Percentiles rank a stretch among this genome's conserved stretches.
These are phyloP conservation scores for Earliella scabrosa DNA, from an alignment of 1,284 basidiomycete genomes.

Conservation along the genomic window DNA sequence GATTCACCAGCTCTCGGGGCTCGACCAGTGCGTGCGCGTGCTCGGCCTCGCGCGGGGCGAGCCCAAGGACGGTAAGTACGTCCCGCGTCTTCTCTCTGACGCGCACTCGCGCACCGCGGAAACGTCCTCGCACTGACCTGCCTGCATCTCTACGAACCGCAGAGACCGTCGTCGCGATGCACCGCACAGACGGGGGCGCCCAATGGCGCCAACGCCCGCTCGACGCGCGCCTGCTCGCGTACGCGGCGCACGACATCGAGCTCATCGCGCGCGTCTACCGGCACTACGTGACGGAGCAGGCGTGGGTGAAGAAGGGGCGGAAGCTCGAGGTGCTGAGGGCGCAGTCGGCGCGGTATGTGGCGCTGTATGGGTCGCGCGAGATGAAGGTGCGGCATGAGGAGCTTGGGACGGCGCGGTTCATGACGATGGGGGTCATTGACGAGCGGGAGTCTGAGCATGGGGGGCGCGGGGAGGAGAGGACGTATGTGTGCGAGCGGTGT, in stretches of 20 bases:
- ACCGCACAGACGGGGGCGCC: conserved; percentile 35
- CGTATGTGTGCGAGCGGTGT: background rate
- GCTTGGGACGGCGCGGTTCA: conserved; percentile 22
- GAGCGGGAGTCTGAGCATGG: background rate
- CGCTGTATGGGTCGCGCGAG: conserved; percentile 22
- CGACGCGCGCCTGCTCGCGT: conserved; percentile 38
- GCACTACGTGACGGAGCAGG: conserved; percentile 34
- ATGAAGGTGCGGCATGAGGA: conserved; percentile 15
- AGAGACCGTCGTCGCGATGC: conserved; percentile 45
- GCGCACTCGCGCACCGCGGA: background rate
- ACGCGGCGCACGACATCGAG: conserved; percentile 47
- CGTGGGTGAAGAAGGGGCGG: conserved; percentile 36
- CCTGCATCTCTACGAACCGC: background rate
- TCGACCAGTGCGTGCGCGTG: background rate
- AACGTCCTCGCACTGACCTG: background rate
- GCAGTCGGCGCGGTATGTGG: conserved; percentile 29
- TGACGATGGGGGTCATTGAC: background rate
- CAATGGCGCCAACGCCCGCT: conserved; percentile 44
- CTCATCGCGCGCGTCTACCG: conserved; percentile 43
- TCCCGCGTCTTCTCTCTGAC: no score
- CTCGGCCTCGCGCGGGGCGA: background rate
- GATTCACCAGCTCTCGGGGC: conserved; percentile 3
- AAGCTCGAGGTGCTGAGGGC: conserved; percentile 13
- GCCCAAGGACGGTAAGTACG: conserved; percentile 35
- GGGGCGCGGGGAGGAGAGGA: no score